phyloP scores from a whole-genome alignment of 2,329 filamentous ascomycete species.

The Aspergillus sp. region DNA sequence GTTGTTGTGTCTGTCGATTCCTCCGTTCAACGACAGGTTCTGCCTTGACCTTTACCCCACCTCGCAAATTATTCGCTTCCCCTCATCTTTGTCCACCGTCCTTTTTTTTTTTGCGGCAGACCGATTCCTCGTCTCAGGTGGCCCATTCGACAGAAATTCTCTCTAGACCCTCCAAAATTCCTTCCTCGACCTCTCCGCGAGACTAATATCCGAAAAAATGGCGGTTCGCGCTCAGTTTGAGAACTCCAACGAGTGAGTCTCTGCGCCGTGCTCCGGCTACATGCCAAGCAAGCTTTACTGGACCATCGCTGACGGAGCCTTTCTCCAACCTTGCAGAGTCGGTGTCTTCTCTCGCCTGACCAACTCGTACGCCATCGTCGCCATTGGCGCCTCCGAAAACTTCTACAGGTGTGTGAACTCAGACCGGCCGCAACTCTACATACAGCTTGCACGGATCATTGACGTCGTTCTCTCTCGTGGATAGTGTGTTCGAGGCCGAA shows the following conservation, averaged over 20 bases:
- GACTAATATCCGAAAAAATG: conserved; percentile 27
- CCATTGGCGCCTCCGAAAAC: conserved; percentile 94
- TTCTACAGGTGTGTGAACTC: conserved; percentile 72
- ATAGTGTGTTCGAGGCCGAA: conserved; percentile 92
- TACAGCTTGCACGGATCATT: background rate
- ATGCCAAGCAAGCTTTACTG: background rate
- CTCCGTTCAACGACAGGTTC: background rate
- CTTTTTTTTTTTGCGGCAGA: background rate
- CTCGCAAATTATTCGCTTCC: background rate
- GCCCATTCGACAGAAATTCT: too few relatives aligned
- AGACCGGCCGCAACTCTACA: background rate
- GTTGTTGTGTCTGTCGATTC: background rate
- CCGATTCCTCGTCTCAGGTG: background rate
- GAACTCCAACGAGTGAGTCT: conserved; percentile 48
- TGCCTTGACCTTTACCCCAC: conserved; percentile 1
- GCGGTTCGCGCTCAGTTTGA: conserved; percentile 50
- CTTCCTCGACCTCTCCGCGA: background rate
- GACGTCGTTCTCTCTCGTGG: conserved; percentile 1
- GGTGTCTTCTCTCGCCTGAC: conserved; percentile 96
- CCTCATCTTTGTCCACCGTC: background rate
- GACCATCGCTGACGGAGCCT: conserved; percentile 1
- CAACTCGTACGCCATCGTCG: conserved; percentile 93
- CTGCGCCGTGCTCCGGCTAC: background rate
- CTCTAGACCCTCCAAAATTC: background rate
- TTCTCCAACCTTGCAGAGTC: conserved; percentile 59